Evolutionary conservation across 2,329 filamentous ascomycete genomes (phyloP).

Genomic region (Elsinoe batatas): DNA sequence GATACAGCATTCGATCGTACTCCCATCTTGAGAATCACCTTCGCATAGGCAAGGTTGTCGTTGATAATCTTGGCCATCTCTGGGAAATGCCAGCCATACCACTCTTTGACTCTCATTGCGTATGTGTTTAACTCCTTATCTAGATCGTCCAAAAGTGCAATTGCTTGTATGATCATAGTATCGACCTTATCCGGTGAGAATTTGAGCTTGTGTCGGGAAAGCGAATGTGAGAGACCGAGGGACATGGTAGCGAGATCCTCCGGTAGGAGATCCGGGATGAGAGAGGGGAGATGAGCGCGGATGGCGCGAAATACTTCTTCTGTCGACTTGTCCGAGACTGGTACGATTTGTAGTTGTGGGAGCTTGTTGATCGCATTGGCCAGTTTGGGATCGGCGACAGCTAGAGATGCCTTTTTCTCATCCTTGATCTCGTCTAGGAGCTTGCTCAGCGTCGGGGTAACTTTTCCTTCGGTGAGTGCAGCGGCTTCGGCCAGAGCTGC

Average conservation of each 20-base stretch:
- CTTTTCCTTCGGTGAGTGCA: constrained; percentile 79
- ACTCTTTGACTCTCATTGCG: constrained; percentile 98
- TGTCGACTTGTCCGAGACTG: constrained; percentile 71
- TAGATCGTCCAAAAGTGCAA: constrained; percentile 84
- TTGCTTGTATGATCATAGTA: constrained; percentile 98
- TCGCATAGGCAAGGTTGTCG: constrained; percentile 90
- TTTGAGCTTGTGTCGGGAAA: constrained; percentile 95
- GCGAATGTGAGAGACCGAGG: constrained; percentile 89
- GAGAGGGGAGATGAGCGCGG: constrained; percentile 76
- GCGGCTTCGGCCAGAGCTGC: constrained; percentile 85
- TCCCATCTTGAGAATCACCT: constrained; percentile 78
- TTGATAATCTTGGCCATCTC: constrained; percentile 95
- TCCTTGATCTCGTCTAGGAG: constrained; percentile 87
- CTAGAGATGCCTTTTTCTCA: constrained; percentile 93
- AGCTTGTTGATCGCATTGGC: constrained; percentile 86
- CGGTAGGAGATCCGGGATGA: constrained; percentile 79
- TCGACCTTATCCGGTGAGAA: constrained; percentile 98
- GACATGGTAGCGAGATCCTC: constrained; percentile 89
- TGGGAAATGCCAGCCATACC: constrained; percentile 99
- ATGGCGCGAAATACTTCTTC: constrained; percentile 90
- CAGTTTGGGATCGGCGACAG: constrained; percentile 87
- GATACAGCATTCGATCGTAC: constrained; percentile 71
- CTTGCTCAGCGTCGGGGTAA: constrained; percentile 67
- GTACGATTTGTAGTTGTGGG: constrained; percentile 73
- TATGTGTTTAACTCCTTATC: constrained; percentile 99